Conservation (phyloP, 805 yeast genomes). For the Ogataea nonfermentans region DNA sequence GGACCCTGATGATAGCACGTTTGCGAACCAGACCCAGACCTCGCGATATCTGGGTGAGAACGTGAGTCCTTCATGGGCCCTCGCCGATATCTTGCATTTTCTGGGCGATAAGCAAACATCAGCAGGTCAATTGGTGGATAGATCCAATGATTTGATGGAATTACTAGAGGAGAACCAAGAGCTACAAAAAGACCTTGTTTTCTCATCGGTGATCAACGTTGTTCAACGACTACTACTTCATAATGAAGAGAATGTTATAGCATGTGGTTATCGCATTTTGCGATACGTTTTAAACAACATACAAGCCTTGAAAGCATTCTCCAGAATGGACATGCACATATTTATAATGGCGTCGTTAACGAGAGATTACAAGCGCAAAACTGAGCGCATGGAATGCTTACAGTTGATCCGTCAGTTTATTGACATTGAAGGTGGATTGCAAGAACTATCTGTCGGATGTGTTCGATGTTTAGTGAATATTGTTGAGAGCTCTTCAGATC, state of each 20-base stretch:
- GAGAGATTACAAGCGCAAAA: constrained; percentile 42
- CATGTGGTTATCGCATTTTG: constrained; percentile 74
- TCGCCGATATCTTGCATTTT: constrained; percentile 60
- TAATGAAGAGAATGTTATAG: constrained; percentile 58
- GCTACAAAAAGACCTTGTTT: constrained; percentile 60
- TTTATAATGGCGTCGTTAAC: constrained; percentile 64
- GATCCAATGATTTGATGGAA: constrained; percentile 63
- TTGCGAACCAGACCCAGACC: constrained; percentile 5
- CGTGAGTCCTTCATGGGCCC: constrained; percentile 55
- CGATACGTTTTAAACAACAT: constrained; percentile 58
- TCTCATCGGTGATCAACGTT: constrained; percentile 50
- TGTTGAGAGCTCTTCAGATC: constrained; percentile 54
- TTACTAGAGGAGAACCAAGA: constrained; percentile 56
- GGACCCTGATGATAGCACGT: constrained; percentile 12
- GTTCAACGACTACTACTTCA: constrained; percentile 54
- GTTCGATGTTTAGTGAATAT: constrained; percentile 64
- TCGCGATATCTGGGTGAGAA: constrained; percentile 7
- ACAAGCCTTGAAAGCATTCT: constrained; percentile 53
- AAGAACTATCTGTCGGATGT: constrained; percentile 57
- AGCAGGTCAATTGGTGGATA: constrained; percentile 49
- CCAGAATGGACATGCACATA: constrained; percentile 56
- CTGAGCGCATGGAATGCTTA: constrained; percentile 77
- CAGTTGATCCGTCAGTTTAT: constrained; percentile 64
- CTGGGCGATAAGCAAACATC: constrained; percentile 52
- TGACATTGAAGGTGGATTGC: constrained; percentile 51